These are phyloP conservation scores for Diaporthe batatas DNA, from an alignment of 2,329 filamentous ascomycete genomes.

Conservation along the genomic window DNA sequence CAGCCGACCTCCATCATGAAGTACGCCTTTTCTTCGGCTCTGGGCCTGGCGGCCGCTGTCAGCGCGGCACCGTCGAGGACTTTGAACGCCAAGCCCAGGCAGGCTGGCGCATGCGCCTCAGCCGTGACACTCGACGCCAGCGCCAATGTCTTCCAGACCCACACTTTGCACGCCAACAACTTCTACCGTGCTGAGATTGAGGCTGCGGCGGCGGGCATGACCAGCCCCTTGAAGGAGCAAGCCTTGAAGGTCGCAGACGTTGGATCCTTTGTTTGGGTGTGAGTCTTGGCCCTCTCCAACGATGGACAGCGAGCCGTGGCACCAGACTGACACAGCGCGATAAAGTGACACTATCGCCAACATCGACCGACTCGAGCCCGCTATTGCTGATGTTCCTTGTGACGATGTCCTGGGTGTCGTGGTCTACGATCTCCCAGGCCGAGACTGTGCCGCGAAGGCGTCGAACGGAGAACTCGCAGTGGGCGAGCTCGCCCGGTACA, in stretches of 20 bases:
- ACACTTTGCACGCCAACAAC: slow-evolving; percentile 56
- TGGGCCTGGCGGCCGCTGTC: slow-evolving; percentile 43
- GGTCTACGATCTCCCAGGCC: slow-evolving; percentile 32
- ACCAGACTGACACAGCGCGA: neutral
- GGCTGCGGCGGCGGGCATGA: slow-evolving; percentile 50
- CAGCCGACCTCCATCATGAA: slow-evolving; percentile 22
- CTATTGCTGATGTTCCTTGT: slow-evolving; percentile 33
- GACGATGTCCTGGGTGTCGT: slow-evolving; percentile 38
- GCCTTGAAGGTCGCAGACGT: slow-evolving; percentile 51
- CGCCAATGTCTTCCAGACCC: slow-evolving; percentile 54
- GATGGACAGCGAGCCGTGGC: neutral
- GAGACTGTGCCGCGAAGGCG: slow-evolving; percentile 24
- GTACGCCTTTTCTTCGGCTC: slow-evolving; percentile 16
- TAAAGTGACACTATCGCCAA: slow-evolving; percentile 24
- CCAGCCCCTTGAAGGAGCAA: slow-evolving; percentile 47
- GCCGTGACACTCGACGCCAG: slow-evolving; percentile 55
- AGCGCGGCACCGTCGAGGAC: slow-evolving; percentile 51
- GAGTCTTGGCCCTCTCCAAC: slow-evolving; percentile 37
- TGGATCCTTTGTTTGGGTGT: slow-evolving; percentile 57
- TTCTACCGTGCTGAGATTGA: slow-evolving; percentile 55
- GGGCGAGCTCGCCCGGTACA: slow-evolving; percentile 27
- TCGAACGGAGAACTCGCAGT: slow-evolving; percentile 21
- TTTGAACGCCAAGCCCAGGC: slow-evolving; percentile 48
- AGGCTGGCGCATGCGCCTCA: slow-evolving; percentile 51
- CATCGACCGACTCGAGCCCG: slow-evolving; percentile 15